These are phyloP conservation scores for Backusella sp. DNA, from an alignment of 192 early-diverging fungal genomes.

Conservation along the genomic window DNA sequence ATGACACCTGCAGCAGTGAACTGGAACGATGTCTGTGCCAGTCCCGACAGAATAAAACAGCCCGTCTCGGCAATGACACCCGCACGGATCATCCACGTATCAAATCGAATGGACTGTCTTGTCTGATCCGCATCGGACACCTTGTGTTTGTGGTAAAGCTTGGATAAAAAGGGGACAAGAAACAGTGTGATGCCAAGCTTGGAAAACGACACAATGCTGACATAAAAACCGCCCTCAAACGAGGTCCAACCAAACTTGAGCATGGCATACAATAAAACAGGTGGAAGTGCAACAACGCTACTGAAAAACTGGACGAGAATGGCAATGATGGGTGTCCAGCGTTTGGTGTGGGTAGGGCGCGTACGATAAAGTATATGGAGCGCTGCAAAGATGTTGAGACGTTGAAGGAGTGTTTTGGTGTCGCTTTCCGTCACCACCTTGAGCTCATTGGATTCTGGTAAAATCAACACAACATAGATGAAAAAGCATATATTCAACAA, in stretches of 20 bases:
- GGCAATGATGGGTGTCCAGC: conserved; percentile 17
- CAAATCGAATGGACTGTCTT: conserved; percentile 29
- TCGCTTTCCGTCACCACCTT: neutral
- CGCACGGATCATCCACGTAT: conserved; percentile 47
- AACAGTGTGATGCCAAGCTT: conserved; percentile 30
- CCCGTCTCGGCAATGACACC: conserved; percentile 35
- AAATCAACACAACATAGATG: neutral
- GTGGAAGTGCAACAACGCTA: conserved; percentile 17
- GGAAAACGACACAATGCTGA: conserved; percentile 18
- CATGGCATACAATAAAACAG: conserved; percentile 41
- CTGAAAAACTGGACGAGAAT: conserved; percentile 19
- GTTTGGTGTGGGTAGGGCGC: neutral
- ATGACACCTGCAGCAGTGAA: conserved; percentile 24
- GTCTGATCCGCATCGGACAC: neutral
- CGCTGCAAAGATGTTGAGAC: conserved; percentile 34
- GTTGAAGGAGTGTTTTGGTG: conserved; percentile 11
- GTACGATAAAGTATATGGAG: conserved; percentile 26
- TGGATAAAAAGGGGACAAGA: conserved; percentile 33
- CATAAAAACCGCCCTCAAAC: conserved; percentile 40
- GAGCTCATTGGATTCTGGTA: conserved; percentile 36
- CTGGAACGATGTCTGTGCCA: conserved; percentile 19
- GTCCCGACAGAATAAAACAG: conserved; percentile 30
- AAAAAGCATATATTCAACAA: conserved; percentile 1
- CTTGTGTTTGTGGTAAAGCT: conserved; percentile 27
- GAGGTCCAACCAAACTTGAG: conserved; percentile 42